A percentile compares a stretch with the other conserved stretches of the same genome.
Evolutionary conservation across 2,329 filamentous ascomycete genomes (phyloP).

Genomic region (Cytospora mali): DNA sequence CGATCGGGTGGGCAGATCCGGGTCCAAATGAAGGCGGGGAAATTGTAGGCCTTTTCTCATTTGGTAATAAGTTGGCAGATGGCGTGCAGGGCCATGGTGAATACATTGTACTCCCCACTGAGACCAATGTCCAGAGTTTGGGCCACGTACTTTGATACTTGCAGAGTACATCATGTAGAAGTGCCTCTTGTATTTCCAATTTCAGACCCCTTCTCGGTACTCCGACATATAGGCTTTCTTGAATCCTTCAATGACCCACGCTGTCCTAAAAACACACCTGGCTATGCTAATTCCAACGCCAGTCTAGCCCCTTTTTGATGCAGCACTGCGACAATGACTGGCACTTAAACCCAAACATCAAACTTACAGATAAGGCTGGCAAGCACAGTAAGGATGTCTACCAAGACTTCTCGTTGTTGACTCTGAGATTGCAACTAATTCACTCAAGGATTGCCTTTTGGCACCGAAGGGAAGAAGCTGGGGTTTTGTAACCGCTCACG

Average conservation of each 20-base stretch:
- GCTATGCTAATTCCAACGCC: background rate
- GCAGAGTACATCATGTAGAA: background rate
- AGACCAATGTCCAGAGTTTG: background rate
- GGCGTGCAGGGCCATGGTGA: conserved; percentile 10
- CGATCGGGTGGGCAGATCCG: conserved; percentile 2
- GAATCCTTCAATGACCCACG: background rate
- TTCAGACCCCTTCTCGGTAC: background rate
- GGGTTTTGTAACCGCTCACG: conserved; percentile 79
- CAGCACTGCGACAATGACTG: background rate
- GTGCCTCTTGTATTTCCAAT: background rate
- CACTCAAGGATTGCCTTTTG: conserved; percentile 57
- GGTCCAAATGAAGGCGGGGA: conserved; percentile 3
- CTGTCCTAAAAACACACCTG: background rate
- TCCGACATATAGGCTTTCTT: background rate
- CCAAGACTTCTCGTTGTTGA: conserved; percentile 29
- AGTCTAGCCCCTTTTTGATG: background rate
- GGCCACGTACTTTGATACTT: conserved; percentile 2
- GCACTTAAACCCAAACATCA: no score
- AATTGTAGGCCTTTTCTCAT: background rate
- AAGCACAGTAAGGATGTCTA: conserved; percentile 1
- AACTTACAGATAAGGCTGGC: background rate
- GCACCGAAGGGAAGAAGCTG: conserved; percentile 81
- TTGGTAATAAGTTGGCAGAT: background rate
- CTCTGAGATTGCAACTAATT: background rate
- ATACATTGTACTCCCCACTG: conserved; percentile 7